phyloP scores from a whole-genome alignment of 371 early-diverging fungal species.

The Basidiobolus heterosporus region DNA sequence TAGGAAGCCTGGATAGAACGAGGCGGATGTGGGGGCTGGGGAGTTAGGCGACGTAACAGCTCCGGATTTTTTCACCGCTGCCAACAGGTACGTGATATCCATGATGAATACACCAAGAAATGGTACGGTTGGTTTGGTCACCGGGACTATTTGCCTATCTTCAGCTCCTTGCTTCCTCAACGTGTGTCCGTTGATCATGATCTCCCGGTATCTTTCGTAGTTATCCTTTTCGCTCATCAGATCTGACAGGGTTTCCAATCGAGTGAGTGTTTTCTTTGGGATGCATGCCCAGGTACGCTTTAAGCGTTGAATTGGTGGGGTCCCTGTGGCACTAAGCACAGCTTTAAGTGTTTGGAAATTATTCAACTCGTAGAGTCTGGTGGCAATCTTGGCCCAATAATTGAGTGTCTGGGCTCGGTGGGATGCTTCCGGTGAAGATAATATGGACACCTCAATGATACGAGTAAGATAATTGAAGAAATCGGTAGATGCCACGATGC shows the following conservation, averaged over 20 bases:
- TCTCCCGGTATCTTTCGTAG: conserved; percentile 42
- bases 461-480: conserved; percentile 72
- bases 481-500: conserved; percentile 55
- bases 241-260: conserved; percentile 32
- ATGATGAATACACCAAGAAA: conserved; percentile 64
- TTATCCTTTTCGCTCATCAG: conserved; percentile 56
- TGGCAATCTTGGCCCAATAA: conserved; percentile 60
- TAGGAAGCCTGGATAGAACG: too few relatives aligned
- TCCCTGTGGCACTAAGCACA: conserved; percentile 46
- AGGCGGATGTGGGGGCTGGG: too few relatives aligned
- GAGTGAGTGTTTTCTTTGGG: conserved; percentile 40
- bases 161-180: too few relatives aligned
- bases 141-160: too few relatives aligned
- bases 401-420: conserved; percentile 45
- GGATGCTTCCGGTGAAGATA: conserved; percentile 38
- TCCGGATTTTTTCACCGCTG: conserved; percentile 27
- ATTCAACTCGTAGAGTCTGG: conserved; percentile 36
- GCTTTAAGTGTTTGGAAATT: conserved; percentile 65
- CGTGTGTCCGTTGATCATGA: neutral
- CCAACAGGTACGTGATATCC: conserved; percentile 58
- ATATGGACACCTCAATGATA: conserved; percentile 49
- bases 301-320: conserved; percentile 58
- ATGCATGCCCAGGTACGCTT: conserved; percentile 61
- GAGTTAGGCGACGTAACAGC: too few relatives aligned
- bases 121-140: conserved; percentile 21